phyloP scores from a whole-genome alignment of 2,329 filamentous ascomycete species.

The Pleurostoma richardsiae region DNA sequence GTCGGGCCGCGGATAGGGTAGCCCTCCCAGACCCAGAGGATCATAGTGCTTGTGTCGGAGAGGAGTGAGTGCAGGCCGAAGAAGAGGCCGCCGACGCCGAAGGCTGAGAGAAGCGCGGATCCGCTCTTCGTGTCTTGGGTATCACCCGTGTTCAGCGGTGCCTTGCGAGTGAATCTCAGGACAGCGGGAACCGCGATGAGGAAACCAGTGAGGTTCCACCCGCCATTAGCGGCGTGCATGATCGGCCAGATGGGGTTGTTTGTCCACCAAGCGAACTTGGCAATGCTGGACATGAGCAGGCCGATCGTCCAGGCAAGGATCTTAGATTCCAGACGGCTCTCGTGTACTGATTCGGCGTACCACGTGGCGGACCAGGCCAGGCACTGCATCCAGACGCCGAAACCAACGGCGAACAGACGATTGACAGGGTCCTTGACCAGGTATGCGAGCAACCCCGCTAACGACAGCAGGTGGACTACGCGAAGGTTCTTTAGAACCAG shows the following conservation, averaged over 20 bases:
- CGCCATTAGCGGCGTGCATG: conserved; percentile 84
- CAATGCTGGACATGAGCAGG: conserved; percentile 76
- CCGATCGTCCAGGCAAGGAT: conserved; percentile 78
- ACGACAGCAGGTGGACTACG: conserved; percentile 68
- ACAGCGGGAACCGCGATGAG: conserved; percentile 70
- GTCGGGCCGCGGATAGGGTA: conserved; percentile 87
- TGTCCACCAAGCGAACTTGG: conserved; percentile 89
- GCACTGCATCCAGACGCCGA: conserved; percentile 75
- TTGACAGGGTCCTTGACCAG: conserved; percentile 65
- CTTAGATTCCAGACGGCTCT: conserved; percentile 72
- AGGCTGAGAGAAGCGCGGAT: conserved; percentile 65
- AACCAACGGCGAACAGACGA: conserved; percentile 76
- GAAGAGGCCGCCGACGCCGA: conserved; percentile 78
- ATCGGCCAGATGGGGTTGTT: conserved; percentile 98
- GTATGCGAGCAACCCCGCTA: conserved; percentile 72
- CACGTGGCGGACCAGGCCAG: conserved; percentile 81
- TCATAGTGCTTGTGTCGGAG: conserved; percentile 98
- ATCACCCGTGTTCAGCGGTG: conserved; percentile 39
- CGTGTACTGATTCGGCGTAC: conserved; percentile 70
- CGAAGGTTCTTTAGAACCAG: conserved; percentile 65
- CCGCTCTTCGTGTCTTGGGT: conserved; percentile 43
- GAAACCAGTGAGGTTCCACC: conserved; percentile 84
- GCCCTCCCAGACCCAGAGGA: conserved; percentile 96
- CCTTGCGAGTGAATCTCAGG: conserved; percentile 66
- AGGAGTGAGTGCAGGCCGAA: conserved; percentile 90